Evolutionary conservation across 345 rosid species (phyloP), one percentile per base, ranked within the genome.

Genomic region (Lumnitzera littorea): DNA sequence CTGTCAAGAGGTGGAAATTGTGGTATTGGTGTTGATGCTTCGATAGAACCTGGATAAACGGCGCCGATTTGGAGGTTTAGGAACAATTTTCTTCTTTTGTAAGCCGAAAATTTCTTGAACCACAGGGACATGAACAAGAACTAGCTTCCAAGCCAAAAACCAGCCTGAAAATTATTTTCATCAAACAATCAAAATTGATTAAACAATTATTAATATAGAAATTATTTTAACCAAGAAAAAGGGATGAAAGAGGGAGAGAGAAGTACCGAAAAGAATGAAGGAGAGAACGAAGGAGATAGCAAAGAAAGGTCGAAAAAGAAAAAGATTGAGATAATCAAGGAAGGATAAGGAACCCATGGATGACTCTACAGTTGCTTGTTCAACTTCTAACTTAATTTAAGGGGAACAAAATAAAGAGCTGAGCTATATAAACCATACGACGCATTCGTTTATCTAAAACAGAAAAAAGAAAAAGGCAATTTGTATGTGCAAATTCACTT

Each of bases 141-240:
- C 84, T 15, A 89, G 74, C 80, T 89, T 89, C 96, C 97, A 92
- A 17, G 97, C 96, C 76, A 89, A 63, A 62, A 65, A 59, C 98
- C 96, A 92, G 46, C 98, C 98, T 89, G 23, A 8, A 16, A 17
- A 11, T n/a, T 23, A 15, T 36, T 50, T 24, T 13, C 23, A 11
- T 20, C 16, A 13, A 50, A 10, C 27, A 46, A 12, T 47, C 17
- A 48, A 31, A 31, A 13, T 15, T 12, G 23, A 62, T 8, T 15
- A 8, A 50, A 27, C 7, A n/a, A 50, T 48, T 13, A 50, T 46
- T 24, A 11, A 13, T 51, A 5, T 36, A 11, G 3, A 23, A 5
- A 23, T 47, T 24, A 54, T 17, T 20, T 20, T 20, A 20, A 20
- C 20, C 20, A 47, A 20, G n/a, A 13, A 15, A 6, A 47, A 9